These are phyloP conservation scores for Penicillium desertorum DNA, from an alignment of 495 filamentous ascomycete genomes.

Conservation along the genomic window DNA sequence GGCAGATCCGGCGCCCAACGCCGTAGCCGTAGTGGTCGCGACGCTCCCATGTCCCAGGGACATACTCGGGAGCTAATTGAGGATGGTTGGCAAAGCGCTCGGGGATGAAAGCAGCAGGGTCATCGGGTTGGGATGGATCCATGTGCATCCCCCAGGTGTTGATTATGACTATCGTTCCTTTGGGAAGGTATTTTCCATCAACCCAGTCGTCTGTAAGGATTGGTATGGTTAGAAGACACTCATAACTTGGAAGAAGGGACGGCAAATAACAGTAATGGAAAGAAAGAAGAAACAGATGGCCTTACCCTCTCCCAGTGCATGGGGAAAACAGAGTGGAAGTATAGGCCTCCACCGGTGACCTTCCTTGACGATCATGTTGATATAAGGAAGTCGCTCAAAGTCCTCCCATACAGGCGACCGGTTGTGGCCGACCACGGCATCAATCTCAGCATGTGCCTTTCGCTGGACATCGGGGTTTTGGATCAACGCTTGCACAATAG, in stretches of 20 bases:
- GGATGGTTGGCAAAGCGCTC: neutral
- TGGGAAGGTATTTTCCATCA: neutral
- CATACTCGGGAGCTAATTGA: neutral
- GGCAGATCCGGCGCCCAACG: neutral
- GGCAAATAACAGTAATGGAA: neutral
- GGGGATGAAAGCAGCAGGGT: neutral
- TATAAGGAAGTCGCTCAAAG: slow-evolving; percentile 41
- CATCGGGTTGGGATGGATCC: neutral
- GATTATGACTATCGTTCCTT: neutral
- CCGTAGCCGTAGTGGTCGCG: neutral
- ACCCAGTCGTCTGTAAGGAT: neutral
- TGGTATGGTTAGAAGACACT: neutral
- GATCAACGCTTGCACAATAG: slow-evolving; percentile 48
- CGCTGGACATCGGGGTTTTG: slow-evolving; percentile 38
- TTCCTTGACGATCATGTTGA: slow-evolving; percentile 35
- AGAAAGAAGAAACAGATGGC: neutral
- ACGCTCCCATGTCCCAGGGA: neutral
- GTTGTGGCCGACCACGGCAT: slow-evolving; percentile 32
- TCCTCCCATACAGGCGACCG: slow-evolving; percentile 39
- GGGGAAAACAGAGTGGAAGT: slow-evolving; percentile 31
- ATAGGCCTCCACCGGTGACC: slow-evolving; percentile 39
- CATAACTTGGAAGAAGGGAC: no score
- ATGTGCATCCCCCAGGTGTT: neutral
- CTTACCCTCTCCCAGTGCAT: slow-evolving; percentile 16
- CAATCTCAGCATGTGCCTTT: slow-evolving; percentile 37